Evolutionary conservation across 2,329 filamentous ascomycete genomes (phyloP), one percentile per base, ranked within the genome.

Genomic region (Aspergillus spinulosporus): DNA sequence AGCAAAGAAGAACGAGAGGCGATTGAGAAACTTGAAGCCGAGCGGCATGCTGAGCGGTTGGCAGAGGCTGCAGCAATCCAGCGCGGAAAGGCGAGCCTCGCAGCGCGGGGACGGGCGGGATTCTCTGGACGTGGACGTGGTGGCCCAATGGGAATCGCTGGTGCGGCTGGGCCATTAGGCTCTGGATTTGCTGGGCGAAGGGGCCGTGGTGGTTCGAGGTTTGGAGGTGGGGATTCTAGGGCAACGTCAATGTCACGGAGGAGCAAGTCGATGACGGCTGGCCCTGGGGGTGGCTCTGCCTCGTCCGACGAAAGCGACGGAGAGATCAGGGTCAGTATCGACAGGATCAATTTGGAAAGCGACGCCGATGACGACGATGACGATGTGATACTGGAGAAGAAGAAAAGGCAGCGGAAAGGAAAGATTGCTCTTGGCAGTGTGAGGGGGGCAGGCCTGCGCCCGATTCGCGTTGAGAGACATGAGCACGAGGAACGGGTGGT

Each of bases 271-370:
- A 62, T 64, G 29, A 61, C 68, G 40, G 57, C 63, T 40, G 61
- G 59, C 11, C 58, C 54, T 50, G 61, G 66, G 15, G 44, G 44
- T 34, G 29, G 44, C 12, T 67, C 72, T 58, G 21, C 21, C 21
- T 76, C 72, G 29, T 73, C 65, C 40, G 81, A 83, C 53, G 82
- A 80, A 48, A 71, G 70, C 31, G 74, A 77, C 42, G 69, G 73
- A 26, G 77, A 72, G 26, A 73, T 76, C 40, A 75, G 80, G 51
- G 72, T 80, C 52, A 79, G 83, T 59, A 82, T 87, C 54, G 84
- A 87, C 60, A 69, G 77, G n/a, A 80, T 85, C 59, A 79, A 80
- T 59, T 66, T 85, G 9, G 77, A 82, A 9, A 82, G 80, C 48
- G 79, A 84, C 54, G 81, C 82, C 31, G 77, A 80, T 45, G 69